Evolutionary conservation across 1,284 basidiomycete species (phyloP), one percentile per base, ranked within the genome.

Genomic region (Microbotryum saponariae): DNA sequence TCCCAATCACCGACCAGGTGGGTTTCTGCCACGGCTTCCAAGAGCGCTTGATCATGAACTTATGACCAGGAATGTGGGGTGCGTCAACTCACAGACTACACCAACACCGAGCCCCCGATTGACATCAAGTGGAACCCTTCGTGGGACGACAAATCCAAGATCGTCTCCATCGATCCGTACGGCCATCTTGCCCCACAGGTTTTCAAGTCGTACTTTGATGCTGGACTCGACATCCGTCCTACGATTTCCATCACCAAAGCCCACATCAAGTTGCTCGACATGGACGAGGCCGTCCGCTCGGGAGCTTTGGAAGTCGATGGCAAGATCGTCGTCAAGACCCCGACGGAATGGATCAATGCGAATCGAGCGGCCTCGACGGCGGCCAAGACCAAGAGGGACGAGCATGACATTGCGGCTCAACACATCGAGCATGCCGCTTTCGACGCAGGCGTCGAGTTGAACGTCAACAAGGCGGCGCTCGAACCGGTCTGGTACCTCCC

Each of bases 131-230:
- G 85, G 18, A 86, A 90, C 69, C 84, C 87, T 0, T 77, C 85
- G 3, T 97, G 93, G 92, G 85, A 79, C 61, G 85, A 89, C 68
- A 80, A 83, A 3, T 76, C 72, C 70, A 92, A 91, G 82, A 96
- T 97, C 73, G 91, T 96, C 37, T 86, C 87, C 2, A 87, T 97
- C 74, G 94, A 97, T 74, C 93, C 93, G 0, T 97, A 85, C 84
- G 93, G 93, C 3, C 93, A 97, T 73, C 79, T 97, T 61, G 87
- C 87, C 0, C 91, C 89, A 20, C 82, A 84, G 55, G 82, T 89
- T 2, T 97, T 86, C 79, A 80, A 79, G 60, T 78, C 68, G 45
- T 66, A 72, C 57, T 72, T 77, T 56, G 75, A 76, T 49, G 67
- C 66, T 21, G 75, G 76, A 25, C 47, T 92, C 55, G 89, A 93